phyloP scores from a whole-genome alignment of 176 grass and related monocot genomes.

The Oryza punctata region DNA sequence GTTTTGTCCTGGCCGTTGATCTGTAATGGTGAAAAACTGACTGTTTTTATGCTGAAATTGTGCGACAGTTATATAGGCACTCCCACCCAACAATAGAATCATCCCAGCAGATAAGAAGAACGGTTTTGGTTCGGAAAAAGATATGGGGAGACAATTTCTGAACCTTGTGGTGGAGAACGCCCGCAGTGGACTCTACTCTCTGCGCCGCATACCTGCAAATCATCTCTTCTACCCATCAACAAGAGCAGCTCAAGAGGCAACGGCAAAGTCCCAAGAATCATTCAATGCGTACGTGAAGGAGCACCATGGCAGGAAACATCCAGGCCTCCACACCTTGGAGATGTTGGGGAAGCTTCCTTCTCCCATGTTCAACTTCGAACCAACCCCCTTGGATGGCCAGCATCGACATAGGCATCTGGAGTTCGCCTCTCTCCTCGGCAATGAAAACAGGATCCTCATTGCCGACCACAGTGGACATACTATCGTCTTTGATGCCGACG shows the following conservation, averaged over 20 bases:
- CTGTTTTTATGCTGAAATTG: too few relatives aligned
- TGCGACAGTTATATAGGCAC: too few relatives aligned
- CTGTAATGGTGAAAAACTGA: too few relatives aligned
- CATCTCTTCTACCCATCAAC: slow-evolving; percentile 17
- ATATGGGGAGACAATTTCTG: background rate
- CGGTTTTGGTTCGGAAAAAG: too few relatives aligned
- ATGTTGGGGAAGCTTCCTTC: background rate
- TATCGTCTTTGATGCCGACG: background rate
- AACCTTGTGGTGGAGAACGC: background rate
- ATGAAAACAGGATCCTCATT: background rate
- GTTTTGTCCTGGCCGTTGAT: too few relatives aligned
- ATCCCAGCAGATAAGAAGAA: too few relatives aligned
- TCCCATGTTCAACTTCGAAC: background rate
- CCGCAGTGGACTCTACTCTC: background rate
- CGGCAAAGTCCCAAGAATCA: background rate
- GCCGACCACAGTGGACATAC: background rate
- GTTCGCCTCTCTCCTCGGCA: background rate
- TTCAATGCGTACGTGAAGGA: background rate
- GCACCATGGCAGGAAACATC: background rate
- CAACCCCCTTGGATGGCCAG: too few relatives aligned
- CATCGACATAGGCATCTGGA: background rate
- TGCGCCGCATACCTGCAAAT: background rate
- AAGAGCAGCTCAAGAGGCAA: background rate
- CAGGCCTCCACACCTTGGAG: background rate
- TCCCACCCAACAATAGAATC: too few relatives aligned